These are phyloP conservation scores for Penicillium canariense DNA, from an alignment of 495 filamentous ascomycete genomes.

Conservation along the genomic window DNA sequence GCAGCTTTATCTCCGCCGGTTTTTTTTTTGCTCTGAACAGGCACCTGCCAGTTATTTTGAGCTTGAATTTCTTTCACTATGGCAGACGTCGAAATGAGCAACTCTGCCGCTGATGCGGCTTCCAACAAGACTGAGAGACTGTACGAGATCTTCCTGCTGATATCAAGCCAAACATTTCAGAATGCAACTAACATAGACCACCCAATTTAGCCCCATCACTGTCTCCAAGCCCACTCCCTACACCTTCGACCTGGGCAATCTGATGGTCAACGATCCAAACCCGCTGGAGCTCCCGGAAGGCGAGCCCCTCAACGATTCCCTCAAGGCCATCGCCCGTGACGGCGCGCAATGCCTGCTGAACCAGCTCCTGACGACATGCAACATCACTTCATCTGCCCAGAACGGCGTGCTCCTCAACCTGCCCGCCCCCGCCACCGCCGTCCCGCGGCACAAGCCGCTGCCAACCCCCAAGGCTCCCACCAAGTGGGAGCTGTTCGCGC, in stretches of 20 bases:
- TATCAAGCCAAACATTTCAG: neutral
- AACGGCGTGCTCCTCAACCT: slow-evolving; percentile 73
- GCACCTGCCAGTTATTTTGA: neutral
- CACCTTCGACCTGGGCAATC: slow-evolving; percentile 87
- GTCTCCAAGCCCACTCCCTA: slow-evolving; percentile 83
- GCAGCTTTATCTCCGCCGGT: slow-evolving; percentile 20
- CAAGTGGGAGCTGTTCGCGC: slow-evolving; percentile 92
- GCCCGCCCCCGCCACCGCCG: slow-evolving; percentile 60
- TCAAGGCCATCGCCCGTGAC: slow-evolving; percentile 73
- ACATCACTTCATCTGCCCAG: slow-evolving; percentile 60
- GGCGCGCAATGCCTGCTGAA: slow-evolving; percentile 85
- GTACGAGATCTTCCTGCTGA: slow-evolving; percentile 24
- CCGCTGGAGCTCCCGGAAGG: slow-evolving; percentile 56
- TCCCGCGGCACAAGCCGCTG: slow-evolving; percentile 89
- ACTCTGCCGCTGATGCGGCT: slow-evolving; percentile 20
- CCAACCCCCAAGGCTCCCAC: slow-evolving; percentile 77
- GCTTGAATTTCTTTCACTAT: slow-evolving; percentile 18
- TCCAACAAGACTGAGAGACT: slow-evolving; percentile 41
- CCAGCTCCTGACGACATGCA: slow-evolving; percentile 81
- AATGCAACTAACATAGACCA: slow-evolving; percentile 15
- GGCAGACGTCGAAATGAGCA: slow-evolving; percentile 32
- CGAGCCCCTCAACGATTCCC: slow-evolving; percentile 42
- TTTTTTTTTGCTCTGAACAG: slow-evolving; percentile 24
- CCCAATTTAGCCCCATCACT: slow-evolving; percentile 49
- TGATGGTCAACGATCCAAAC: slow-evolving; percentile 79